These are phyloP conservation scores for Hexamita inflata DNA, from an alignment of 208 protist genomes.

Conservation along the genomic window DNA sequence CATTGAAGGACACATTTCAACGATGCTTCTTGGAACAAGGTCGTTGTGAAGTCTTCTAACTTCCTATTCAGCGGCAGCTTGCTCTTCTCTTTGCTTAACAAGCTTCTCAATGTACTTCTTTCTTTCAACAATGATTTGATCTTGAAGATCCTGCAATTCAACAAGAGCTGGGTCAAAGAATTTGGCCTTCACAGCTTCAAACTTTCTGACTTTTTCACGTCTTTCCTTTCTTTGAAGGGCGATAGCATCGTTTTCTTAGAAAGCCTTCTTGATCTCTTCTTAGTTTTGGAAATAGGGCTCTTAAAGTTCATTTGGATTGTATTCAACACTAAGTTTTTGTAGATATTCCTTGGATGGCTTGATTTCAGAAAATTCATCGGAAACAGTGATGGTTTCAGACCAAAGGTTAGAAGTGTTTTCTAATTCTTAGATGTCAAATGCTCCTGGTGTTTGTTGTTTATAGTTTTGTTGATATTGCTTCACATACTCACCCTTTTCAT, in stretches of 20 bases:
- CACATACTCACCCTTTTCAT: background rate
- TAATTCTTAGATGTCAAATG: no score
- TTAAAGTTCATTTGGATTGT: background rate
- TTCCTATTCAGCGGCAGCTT: background rate
- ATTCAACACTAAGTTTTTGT: background rate
- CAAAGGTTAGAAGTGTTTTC: constrained; percentile 20
- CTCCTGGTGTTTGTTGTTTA: background rate
- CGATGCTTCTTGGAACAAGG: background rate
- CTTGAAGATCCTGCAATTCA: background rate
- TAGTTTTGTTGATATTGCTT: constrained; percentile 1
- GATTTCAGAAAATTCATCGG: background rate
- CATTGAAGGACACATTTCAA: background rate
- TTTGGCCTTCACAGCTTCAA: constrained; percentile 3
- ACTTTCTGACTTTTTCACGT: background rate
- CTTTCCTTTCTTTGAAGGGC: background rate
- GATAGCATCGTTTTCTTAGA: background rate
- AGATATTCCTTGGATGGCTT: no score
- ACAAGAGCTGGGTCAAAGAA: background rate
- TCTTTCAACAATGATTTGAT: background rate
- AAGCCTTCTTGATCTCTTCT: constrained; percentile 17
- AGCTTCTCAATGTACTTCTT: no score
- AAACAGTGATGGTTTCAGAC: constrained; percentile 2
- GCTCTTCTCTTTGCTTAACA: background rate
- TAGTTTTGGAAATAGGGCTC: constrained; percentile 8
- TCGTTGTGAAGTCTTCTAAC: background rate